Evolutionary conservation across 345 rosid genomes (phyloP).

Genomic region (Eucalyptus curtisii): DNA sequence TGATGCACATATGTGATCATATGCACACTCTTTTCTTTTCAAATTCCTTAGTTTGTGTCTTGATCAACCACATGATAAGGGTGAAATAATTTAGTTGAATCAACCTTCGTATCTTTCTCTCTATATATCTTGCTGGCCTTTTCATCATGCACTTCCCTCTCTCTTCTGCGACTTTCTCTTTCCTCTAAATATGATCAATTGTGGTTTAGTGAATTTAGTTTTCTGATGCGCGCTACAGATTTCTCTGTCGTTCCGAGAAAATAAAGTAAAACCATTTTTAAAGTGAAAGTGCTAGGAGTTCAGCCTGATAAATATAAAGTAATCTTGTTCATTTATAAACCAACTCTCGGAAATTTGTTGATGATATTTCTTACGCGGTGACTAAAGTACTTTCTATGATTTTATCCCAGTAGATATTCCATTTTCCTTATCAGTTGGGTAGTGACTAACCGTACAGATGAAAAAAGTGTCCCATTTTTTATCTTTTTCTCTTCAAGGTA

Average conservation of each 20-base stretch:
- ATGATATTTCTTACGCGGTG: neutral
- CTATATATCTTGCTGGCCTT: neutral
- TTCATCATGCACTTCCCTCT: neutral
- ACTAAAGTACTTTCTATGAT: neutral
- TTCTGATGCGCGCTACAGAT: neutral
- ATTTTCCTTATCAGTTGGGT: neutral
- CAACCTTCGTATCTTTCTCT: neutral
- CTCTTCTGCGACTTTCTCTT: neutral
- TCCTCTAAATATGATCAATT: neutral
- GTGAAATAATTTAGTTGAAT: neutral
- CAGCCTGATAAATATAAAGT: neutral
- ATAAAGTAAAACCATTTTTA: neutral
- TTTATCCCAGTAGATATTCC: neutral
- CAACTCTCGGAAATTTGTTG: neutral
- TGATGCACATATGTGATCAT: neutral
- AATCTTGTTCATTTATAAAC: neutral
- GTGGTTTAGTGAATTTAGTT: neutral
- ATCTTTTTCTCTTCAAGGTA: neutral
- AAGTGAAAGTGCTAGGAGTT: neutral
- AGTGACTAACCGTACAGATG: neutral
- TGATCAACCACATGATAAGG: neutral
- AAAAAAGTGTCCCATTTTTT: neutral
- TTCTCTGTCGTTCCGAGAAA: neutral
- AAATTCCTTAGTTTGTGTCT: neutral
- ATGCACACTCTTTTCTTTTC: neutral